Evolutionary conservation across 768 basidiomycete species (phyloP).

Genomic region (Suillus discolor): DNA sequence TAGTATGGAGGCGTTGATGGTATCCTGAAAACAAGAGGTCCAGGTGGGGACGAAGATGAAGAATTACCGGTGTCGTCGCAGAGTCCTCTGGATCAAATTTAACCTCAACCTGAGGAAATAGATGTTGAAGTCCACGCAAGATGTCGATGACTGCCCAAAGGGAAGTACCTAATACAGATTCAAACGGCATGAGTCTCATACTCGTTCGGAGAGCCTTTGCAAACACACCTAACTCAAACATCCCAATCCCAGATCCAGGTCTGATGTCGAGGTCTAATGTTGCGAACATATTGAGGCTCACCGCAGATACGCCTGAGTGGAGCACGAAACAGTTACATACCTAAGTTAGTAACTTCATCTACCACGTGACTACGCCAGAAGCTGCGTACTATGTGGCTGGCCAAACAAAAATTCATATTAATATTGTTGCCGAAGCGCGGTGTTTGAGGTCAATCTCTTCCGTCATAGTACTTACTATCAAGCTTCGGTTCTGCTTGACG

Average conservation of each 20-base stretch:
- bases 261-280: slow-evolving; percentile 74
- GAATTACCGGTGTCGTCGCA: slow-evolving; percentile 69
- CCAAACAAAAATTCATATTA: too few relatives aligned
- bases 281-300: slow-evolving; percentile 52
- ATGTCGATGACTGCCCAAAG: slow-evolving; percentile 77
- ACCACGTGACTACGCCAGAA: background rate
- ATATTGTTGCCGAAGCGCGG: background rate
- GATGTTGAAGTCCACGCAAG: slow-evolving; percentile 63
- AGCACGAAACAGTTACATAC: slow-evolving; percentile 15
- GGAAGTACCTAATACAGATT: slow-evolving; percentile 56
- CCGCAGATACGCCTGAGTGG: background rate
- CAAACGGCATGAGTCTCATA: background rate
- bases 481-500: too few relatives aligned
- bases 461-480: background rate
- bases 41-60: slow-evolving; percentile 80
- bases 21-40: slow-evolving; percentile 84
- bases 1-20: slow-evolving; percentile 79
- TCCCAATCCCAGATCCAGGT: slow-evolving; percentile 75
- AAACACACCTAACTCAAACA: slow-evolving; percentile 70
- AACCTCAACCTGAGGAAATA: slow-evolving; percentile 81
- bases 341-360: background rate
- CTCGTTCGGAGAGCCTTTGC: background rate
- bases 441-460: background rate
- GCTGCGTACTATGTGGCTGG: background rate
- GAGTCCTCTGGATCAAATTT: slow-evolving; percentile 79